phyloP scores from a whole-genome alignment of 352 stramenopile genomes.

The Globisporangium perplexum region DNA sequence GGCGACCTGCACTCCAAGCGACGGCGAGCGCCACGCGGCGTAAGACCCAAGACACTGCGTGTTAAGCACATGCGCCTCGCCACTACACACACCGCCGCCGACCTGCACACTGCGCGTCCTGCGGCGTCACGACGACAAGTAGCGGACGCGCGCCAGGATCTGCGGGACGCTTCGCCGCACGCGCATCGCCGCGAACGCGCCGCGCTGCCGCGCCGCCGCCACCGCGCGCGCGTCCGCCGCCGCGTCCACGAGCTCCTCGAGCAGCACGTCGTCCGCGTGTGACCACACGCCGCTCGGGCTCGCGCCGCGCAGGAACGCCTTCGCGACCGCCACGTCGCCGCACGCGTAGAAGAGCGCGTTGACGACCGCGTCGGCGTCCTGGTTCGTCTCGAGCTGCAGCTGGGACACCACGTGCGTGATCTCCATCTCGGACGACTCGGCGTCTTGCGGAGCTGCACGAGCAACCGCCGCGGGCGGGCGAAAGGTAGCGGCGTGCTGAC shows the following conservation, averaged over 20 bases:
- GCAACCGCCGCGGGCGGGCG: no score
- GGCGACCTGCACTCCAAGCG: background rate
- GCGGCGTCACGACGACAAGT: slow-evolving; percentile 63
- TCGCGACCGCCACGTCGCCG: slow-evolving; percentile 22
- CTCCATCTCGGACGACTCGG: slow-evolving; percentile 21
- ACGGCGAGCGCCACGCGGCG: background rate
- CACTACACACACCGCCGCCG: background rate
- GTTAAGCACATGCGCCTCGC: background rate
- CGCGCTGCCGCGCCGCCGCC: slow-evolving; percentile 19
- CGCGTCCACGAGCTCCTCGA: slow-evolving; percentile 21
- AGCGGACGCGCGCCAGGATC: slow-evolving; percentile 47
- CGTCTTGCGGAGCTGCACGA: background rate
- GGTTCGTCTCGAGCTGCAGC: slow-evolving; percentile 28
- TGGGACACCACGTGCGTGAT: slow-evolving; percentile 21
- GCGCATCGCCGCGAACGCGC: slow-evolving; percentile 36
- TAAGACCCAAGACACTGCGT: background rate
- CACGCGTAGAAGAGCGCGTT: slow-evolving; percentile 42
- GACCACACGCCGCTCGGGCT: slow-evolving; percentile 37
- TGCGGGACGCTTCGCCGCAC: slow-evolving; percentile 25
- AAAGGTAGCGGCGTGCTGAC: background rate
- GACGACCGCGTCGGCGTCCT: slow-evolving; percentile 18
- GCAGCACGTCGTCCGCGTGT: slow-evolving; percentile 38
- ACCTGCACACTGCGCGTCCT: background rate
- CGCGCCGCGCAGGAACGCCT: slow-evolving; percentile 25
- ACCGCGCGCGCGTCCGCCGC: slow-evolving; percentile 7